phyloP scores from a whole-genome alignment of 129 eudicot species.

The Mikania micrantha region DNA sequence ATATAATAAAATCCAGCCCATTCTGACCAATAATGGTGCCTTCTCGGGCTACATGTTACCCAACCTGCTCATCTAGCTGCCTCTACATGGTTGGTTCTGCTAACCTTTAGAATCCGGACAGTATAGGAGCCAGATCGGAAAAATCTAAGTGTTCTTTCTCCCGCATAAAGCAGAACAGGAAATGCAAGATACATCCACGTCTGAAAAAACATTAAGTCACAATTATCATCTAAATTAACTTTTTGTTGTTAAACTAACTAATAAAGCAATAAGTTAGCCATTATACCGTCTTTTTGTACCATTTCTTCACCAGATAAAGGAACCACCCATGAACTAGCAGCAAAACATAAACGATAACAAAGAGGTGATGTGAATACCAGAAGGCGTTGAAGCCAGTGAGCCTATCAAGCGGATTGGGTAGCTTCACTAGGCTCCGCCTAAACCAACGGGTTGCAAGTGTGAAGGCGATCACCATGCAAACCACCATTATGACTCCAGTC shows the following conservation, averaged over 20 bases:
- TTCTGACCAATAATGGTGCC: not conserved
- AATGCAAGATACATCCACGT: constrained; percentile 97
- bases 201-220: constrained; percentile 32
- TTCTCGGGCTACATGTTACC: not conserved
- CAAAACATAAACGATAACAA: constrained; percentile 70
- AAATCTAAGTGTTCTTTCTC: constrained; percentile 82
- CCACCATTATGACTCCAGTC: constrained; percentile 78
- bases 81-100: not conserved
- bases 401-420: constrained; percentile 88
- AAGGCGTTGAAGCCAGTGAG: constrained; percentile 95
- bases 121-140: constrained; percentile 76
- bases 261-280: not conserved
- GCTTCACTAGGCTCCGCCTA: constrained; percentile 70
- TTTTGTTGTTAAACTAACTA: not conserved
- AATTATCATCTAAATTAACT: not conserved
- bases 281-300: constrained; percentile 89
- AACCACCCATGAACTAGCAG: constrained; percentile 70
- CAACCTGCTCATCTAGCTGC: not conserved
- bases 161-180: constrained; percentile 89
- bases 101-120: constrained; percentile 77
- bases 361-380: constrained; percentile 96
- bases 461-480: constrained; percentile 64
- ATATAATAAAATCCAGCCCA: not conserved
- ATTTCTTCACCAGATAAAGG: constrained; percentile 79
- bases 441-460: constrained; percentile 79